Evolutionary conservation across 306 rosid species (phyloP), one percentile per base, ranked within the genome.

Genomic region (Mimosa pudica): DNA sequence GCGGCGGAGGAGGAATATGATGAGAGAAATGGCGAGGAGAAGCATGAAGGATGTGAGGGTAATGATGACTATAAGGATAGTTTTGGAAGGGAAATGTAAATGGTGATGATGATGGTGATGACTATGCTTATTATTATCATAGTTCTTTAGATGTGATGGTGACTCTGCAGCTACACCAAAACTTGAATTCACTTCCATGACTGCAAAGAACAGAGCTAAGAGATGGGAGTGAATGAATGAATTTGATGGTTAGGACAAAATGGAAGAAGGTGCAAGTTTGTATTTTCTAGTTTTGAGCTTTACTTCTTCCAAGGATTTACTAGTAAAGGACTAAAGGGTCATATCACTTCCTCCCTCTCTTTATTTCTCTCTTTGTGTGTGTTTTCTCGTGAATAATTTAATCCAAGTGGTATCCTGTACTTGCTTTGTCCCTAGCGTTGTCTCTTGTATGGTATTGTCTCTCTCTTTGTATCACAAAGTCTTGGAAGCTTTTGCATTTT

Each of bases 141-240:
- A 61, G 71, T 54, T 77, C 24, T 76, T 73, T 35, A 84, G 71
- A 74, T 85, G 82, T 17, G 87, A 38, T 38, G 76, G 73, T 38
- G 92, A 83, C 77, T 72, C 76, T 84, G 88, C 33, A 60, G 88
- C 42, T 77, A 83, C 80, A 75, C 14, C 52, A 49, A 86, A 60
- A 60, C 36, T 74, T 14, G 55, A 63, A 83, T 85, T 88, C 71
- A 77, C 84, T 82, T 96, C 97, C 99, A 96, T 96, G 85, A 87
- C 71, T 80, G 79, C 87, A 77, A 33, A 64, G 81, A 76, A 83
- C 77, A 46, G 84, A 74, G 79, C 75, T 38, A 61, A 76, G 65
- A 63, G 71, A 55, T 38, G 65, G 46, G 20, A n/a, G 45, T 75
- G 41, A 61, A 72, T 65, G 67, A 61, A 14, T 17, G 75, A 16